Evolutionary conservation across 192 early-diverging fungal genomes (phyloP), one percentile per base, ranked within the genome.

Genomic region (Gryganskiella cystojenkinii): DNA sequence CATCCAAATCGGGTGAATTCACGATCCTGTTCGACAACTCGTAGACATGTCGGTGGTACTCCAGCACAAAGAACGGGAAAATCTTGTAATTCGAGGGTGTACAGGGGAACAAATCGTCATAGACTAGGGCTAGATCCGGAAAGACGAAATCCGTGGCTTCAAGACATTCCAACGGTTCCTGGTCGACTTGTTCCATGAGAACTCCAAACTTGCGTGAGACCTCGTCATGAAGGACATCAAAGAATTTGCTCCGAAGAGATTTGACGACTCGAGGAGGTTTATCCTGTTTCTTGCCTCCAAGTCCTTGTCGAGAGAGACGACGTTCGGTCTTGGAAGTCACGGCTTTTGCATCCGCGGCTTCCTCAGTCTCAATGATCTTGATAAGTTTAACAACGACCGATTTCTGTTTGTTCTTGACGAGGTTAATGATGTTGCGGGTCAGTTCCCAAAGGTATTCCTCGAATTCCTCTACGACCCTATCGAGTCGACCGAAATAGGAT

Each of bases 311-410:
- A 49, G 76, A 87, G 24, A 79, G 49, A 20, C 81, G 80, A 3
- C 82, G 84, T 27, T 82, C 84, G 31, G 79, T 62, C 30, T 84
- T 84, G 14, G 83, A 72, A 8, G 61, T 47, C 28, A 78, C 67
- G 0, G 88, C 88, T 42, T 92, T 81, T 68, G 95, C 92, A 82
- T 99, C 98, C 2, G 92, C 91, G 10, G 82, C 80, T 79, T 99
- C 98, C 74, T 99, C 98, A 17, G 80, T 81, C 79, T 99, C 98
- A 54, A 99, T 92, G 27, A 99, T 91, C 66, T 99, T 99, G 66
- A 95, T 91, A 35, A 99, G 59, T 46, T 92, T 88, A 8, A 99
- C 92, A n/a, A 99, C 86, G 11, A 90, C 82, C 1, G 92, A 85
- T 1, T 86, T 83, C 40, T 93, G 85, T 19, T 84, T 87, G 31